Percentiles rank a stretch among this genome's conserved stretches.
These are phyloP conservation scores for Candida glaebosa DNA, from an alignment of 805 yeast genomes.

Conservation along the genomic window DNA sequence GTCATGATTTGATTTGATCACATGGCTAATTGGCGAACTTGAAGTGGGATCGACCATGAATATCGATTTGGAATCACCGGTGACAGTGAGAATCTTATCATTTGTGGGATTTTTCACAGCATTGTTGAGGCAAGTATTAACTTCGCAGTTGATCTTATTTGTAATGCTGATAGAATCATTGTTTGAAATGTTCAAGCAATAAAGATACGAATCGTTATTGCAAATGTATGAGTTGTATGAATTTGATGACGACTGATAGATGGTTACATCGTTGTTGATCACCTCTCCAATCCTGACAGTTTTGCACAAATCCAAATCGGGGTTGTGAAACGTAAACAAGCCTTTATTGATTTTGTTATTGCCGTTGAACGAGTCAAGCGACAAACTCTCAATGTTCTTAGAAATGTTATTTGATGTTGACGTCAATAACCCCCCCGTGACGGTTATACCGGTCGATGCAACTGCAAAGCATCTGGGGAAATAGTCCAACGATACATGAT, in stretches of 20 bases:
- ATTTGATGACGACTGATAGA: slow-evolving; percentile 34
- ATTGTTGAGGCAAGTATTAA: slow-evolving; percentile 72
- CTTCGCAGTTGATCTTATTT: slow-evolving; percentile 41
- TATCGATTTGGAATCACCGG: slow-evolving; percentile 76
- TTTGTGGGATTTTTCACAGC: slow-evolving; percentile 55
- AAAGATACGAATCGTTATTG: slow-evolving; percentile 76
- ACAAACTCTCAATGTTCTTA: slow-evolving; percentile 20
- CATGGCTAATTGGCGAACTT: slow-evolving; percentile 22
- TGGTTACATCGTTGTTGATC: slow-evolving; percentile 75
- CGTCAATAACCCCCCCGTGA: slow-evolving; percentile 47
- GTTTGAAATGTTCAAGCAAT: slow-evolving; percentile 56
- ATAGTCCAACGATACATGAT: slow-evolving; percentile 52
- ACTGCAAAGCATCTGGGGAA: slow-evolving; percentile 66
- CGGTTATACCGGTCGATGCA: slow-evolving; percentile 48
- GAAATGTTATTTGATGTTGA: slow-evolving; percentile 31
- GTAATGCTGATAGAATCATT: slow-evolving; percentile 40
- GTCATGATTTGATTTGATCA: slow-evolving; percentile 60
- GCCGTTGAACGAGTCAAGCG: slow-evolving; percentile 8
- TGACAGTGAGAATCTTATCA: slow-evolving; percentile 40
- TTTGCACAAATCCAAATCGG: slow-evolving; percentile 42
- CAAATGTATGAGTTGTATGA: slow-evolving; percentile 64
- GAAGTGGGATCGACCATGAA: slow-evolving; percentile 50
- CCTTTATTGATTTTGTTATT: slow-evolving; percentile 50
- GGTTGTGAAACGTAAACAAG: slow-evolving; percentile 54
- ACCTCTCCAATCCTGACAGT: slow-evolving; percentile 69